Conservation (phyloP, 2,329 filamentous ascomycete species). For the Gliomastix tumulicola region DNA sequence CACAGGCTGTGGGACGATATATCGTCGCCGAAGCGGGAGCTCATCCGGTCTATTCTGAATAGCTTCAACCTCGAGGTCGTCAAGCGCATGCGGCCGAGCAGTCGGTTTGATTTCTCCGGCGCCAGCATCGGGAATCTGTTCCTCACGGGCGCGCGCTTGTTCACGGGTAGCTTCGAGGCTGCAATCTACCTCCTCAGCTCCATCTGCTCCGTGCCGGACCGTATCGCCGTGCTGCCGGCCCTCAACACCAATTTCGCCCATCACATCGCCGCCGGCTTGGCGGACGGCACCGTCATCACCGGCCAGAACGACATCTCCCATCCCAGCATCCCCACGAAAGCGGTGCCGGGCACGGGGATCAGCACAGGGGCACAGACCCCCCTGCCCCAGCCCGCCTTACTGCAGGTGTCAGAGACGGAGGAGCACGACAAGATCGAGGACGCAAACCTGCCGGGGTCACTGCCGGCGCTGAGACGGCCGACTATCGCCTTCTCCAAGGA, state of each 20-base stretch:
- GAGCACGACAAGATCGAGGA: slow-evolving; percentile 66
- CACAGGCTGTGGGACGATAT: slow-evolving; percentile 69
- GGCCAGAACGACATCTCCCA: slow-evolving; percentile 93
- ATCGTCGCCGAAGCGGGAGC: slow-evolving; percentile 64
- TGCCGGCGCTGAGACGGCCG: slow-evolving; percentile 71
- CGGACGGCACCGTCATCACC: slow-evolving; percentile 70
- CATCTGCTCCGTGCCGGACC: slow-evolving; percentile 75
- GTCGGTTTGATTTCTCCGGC: slow-evolving; percentile 70
- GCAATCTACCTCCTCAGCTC: slow-evolving; percentile 85
- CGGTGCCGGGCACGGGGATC: slow-evolving; percentile 19
- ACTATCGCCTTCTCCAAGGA: slow-evolving; percentile 78
- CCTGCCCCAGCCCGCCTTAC: slow-evolving; percentile 9
- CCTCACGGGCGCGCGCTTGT: slow-evolving; percentile 77
- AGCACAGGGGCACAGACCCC: slow-evolving; percentile 16
- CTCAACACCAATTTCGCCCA: slow-evolving; percentile 95
- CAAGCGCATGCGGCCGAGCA: slow-evolving; percentile 65
- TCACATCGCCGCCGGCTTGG: slow-evolving; percentile 81
- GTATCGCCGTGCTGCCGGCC: slow-evolving; percentile 75
- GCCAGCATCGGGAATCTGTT: slow-evolving; percentile 77
- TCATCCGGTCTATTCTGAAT: slow-evolving; percentile 72
- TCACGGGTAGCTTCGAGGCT: slow-evolving; percentile 87
- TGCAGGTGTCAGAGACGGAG: slow-evolving; percentile 37
- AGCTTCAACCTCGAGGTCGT: slow-evolving; percentile 71
- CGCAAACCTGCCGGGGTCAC: slow-evolving; percentile 72
- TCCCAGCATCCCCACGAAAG: slow-evolving; percentile 58